These are phyloP conservation scores for Comarum palustre DNA, from an alignment of 306 rosid genomes.

Conservation along the genomic window DNA sequence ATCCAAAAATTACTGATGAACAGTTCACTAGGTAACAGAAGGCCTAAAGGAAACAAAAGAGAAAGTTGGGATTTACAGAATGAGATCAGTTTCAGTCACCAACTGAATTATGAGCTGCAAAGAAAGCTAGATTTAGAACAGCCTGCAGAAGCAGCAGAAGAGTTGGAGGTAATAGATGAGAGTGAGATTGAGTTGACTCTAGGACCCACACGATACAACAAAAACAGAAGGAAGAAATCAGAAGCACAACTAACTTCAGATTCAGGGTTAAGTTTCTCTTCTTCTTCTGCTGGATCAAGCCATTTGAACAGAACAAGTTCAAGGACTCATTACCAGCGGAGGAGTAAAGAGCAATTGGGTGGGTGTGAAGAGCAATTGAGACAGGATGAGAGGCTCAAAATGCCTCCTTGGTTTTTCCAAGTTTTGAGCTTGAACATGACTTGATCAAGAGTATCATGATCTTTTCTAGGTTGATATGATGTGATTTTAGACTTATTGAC, in stretches of 20 bases:
- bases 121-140: constrained; percentile 60
- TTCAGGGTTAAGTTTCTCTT: constrained; percentile 57
- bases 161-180: constrained; percentile 62
- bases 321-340: constrained; percentile 28
- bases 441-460: constrained; percentile 14
- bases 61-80: constrained; percentile 46
- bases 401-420: constrained; percentile 63
- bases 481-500: constrained; percentile 26
- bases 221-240: constrained; percentile 42
- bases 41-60: constrained; percentile 32
- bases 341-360: constrained; percentile 23
- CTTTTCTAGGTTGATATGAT: constrained; percentile 36
- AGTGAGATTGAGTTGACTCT: constrained; percentile 69
- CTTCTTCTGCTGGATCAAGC: constrained; percentile 76
- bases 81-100: constrained; percentile 38
- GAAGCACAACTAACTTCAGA: constrained; percentile 54
- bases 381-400: constrained; percentile 52
- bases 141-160: constrained; percentile 39
- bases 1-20: constrained; percentile 80
- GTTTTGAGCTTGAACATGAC: constrained; percentile 61
- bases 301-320: constrained; percentile 45
- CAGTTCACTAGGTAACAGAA: constrained; percentile 39
- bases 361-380: constrained; percentile 42
- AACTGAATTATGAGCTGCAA: constrained; percentile 28
- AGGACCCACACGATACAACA: constrained; percentile 63